These are phyloP conservation scores for Stagonosporopsis rhizophila DNA, from an alignment of 2,329 filamentous ascomycete species.

Conservation along the genomic window DNA sequence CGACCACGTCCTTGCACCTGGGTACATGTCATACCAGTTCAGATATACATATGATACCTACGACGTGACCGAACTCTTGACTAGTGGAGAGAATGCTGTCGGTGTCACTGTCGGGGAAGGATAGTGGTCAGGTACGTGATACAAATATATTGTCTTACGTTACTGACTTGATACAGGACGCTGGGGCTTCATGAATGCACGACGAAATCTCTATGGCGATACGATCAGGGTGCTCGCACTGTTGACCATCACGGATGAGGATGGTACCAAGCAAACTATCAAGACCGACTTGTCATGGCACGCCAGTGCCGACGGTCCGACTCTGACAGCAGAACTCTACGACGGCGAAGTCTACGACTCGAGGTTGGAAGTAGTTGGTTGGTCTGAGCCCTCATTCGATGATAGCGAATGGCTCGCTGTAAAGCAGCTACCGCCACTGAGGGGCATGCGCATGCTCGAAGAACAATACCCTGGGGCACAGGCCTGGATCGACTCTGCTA, in stretches of 20 bases:
- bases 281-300: conserved; percentile 52
- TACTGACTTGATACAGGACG: not conserved
- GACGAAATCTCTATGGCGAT: conserved; percentile 48
- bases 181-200: conserved; percentile 17
- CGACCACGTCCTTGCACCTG: conserved; percentile 53
- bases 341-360: conserved; percentile 62
- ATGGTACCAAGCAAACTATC: conserved; percentile 40
- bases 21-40: conserved; percentile 60
- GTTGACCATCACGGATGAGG: conserved; percentile 47
- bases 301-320: conserved; percentile 38
- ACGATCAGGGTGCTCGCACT: conserved; percentile 52
- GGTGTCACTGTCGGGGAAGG: conserved; percentile 57
- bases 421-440: conserved; percentile 42
- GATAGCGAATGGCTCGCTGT: conserved; percentile 40
- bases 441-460: conserved; percentile 40
- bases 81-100: conserved; percentile 49
- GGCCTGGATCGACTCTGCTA: conserved; percentile 47
- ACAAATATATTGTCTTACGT: not conserved
- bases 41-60: conserved; percentile 62
- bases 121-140: conserved; percentile 54
- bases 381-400: conserved; percentile 24
- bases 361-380: conserved; percentile 39
- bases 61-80: conserved; percentile 30
- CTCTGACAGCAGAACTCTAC: conserved; percentile 56
- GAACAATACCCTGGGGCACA: conserved; percentile 48